These are phyloP conservation scores for Alternaria atra DNA, from an alignment of 2,329 filamentous ascomycete genomes.

Conservation along the genomic window DNA sequence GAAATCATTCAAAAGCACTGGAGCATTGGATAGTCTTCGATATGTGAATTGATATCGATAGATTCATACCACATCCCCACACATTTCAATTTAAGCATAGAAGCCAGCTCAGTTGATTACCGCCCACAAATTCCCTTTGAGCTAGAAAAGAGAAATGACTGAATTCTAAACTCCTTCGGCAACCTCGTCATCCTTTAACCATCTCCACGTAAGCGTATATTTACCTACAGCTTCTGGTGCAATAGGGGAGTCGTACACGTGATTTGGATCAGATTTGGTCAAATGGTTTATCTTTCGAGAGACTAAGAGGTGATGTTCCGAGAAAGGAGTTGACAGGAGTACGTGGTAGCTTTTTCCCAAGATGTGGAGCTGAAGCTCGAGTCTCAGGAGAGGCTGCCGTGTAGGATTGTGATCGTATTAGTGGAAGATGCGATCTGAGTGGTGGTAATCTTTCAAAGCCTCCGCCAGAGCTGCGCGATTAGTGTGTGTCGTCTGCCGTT, in stretches of 20 bases:
- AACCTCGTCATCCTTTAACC: no score
- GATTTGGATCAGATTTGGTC: not conserved
- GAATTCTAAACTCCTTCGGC: no score
- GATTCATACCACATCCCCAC: no score
- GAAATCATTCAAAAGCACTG: conserved; percentile 18
- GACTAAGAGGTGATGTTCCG: not conserved
- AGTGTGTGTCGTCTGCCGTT: not conserved
- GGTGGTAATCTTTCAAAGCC: no score
- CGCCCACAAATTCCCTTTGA: no score
- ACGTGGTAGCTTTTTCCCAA: not conserved
- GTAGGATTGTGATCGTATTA: no score
- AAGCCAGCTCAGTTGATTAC: not conserved
- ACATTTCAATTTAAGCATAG: not conserved
- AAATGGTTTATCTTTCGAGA: not conserved
- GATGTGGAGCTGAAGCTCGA: not conserved
- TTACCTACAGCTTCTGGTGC: no score
- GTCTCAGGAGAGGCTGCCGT: not conserved
- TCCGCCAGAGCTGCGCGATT: no score
- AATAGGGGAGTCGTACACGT: no score
- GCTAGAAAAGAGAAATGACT: no score
- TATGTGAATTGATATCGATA: not conserved
- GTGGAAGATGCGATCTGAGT: no score
- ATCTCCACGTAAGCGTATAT: no score
- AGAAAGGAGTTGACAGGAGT: not conserved
- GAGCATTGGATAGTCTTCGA: not conserved